Percentiles rank a stretch among this genome's conserved stretches.
These are phyloP conservation scores for Sherardia arvensis DNA, from an alignment of 257 asterid species.

Conservation along the genomic window DNA sequence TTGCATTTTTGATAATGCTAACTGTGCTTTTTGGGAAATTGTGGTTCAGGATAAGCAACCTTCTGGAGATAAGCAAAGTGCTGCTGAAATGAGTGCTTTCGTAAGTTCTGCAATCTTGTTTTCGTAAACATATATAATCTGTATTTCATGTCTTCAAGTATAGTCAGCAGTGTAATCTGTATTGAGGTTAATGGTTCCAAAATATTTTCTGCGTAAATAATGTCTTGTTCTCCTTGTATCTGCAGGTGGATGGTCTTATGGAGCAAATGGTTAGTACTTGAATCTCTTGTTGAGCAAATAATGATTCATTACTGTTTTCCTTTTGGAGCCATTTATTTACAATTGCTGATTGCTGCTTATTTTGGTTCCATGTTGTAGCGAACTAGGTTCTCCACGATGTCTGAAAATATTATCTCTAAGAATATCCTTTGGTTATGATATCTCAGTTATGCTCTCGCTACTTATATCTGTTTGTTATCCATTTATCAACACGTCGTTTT, in stretches of 20 bases:
- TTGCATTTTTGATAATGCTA: not conserved
- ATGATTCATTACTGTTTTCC: not conserved
- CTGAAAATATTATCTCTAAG: conserved; percentile 18
- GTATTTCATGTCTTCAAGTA: not conserved
- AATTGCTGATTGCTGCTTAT: not conserved
- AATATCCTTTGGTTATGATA: conserved; percentile 12
- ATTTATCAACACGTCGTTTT: not conserved
- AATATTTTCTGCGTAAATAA: not conserved
- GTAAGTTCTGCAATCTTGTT: conserved; percentile 2
- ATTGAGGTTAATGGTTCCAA: not conserved
- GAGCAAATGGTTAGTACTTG: conserved; percentile 15
- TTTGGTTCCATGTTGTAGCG: conserved; percentile 10
- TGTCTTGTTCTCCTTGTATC: not conserved
- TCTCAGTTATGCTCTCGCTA: not conserved
- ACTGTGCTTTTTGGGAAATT: not conserved
- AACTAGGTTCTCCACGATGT: conserved; percentile 16
- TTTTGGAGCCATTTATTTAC: not conserved
- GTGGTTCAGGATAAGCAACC: conserved; percentile 14
- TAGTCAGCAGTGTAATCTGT: not conserved
- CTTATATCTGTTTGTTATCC: not conserved
- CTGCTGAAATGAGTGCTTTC: conserved; percentile 18
- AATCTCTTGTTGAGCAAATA: not conserved
- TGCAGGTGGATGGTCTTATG: conserved; percentile 15
- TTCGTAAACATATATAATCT: not conserved
- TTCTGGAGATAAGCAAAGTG: conserved; percentile 16